Conservation (phyloP, 75 land plant genomes). For the Adiantum capillusveneris region DNA sequence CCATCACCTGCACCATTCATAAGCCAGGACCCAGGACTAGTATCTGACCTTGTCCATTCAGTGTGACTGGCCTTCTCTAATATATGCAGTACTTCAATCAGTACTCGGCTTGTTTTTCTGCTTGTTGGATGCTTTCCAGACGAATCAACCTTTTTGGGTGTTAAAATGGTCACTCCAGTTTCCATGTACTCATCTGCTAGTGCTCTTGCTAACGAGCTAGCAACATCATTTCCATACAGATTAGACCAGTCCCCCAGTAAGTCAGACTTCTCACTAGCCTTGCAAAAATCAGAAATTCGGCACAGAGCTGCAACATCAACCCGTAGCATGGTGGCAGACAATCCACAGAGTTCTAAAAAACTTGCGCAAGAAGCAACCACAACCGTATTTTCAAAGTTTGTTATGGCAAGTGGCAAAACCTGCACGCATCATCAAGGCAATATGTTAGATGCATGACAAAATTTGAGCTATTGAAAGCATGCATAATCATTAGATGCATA, state of each 20-base stretch:
- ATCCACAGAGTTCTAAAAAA: constrained; percentile 86
- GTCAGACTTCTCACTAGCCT: constrained; percentile 23
- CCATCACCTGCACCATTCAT: constrained; percentile 81
- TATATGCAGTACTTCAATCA: constrained; percentile 55
- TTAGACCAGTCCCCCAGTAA: constrained; percentile 26
- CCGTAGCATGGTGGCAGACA: constrained; percentile 65
- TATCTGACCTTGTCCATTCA: constrained; percentile 23
- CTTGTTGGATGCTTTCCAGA: constrained; percentile 17
- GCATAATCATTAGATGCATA: no score
- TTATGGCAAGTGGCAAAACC: constrained; percentile 76
- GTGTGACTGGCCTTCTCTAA: constrained; percentile 79
- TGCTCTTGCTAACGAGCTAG: constrained; percentile 56
- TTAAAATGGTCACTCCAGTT: constrained; percentile 30
- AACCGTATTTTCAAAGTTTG: constrained; percentile 62
- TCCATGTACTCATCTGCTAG: constrained; percentile 71
- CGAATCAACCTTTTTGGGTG: background rate
- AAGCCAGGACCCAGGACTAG: constrained; percentile 80
- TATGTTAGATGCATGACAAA: no score
- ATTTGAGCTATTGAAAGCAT: no score
- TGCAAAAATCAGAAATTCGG: constrained; percentile 58
- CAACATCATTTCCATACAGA: constrained; percentile 29
- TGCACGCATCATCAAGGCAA: constrained; percentile 17
- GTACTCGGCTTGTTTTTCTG: constrained; percentile 16
- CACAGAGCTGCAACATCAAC: constrained; percentile 74
- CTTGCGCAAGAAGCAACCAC: constrained; percentile 78